Conservation (phyloP, 176 grass and related monocot species). For the Urochloa ruziziensis region DNA sequence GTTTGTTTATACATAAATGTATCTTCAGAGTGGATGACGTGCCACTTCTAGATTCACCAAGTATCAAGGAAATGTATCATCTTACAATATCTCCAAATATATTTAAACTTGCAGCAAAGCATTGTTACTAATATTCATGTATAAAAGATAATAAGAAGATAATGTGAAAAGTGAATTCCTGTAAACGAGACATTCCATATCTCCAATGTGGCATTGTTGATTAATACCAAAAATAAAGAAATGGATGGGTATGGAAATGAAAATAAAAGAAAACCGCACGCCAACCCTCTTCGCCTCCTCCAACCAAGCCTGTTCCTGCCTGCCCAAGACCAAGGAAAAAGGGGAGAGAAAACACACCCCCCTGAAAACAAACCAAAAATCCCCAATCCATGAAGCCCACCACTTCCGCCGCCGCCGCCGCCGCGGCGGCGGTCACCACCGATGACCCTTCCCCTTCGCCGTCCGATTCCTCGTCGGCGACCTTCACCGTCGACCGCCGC, state of each 20-base stretch:
- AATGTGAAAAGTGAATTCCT: neutral
- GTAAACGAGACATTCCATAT: neutral
- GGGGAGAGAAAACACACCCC: conserved; percentile 3
- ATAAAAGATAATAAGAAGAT: neutral
- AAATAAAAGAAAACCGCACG: neutral
- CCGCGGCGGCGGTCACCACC: conserved; percentile 15
- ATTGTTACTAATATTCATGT: neutral
- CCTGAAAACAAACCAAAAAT: conserved; percentile 40
- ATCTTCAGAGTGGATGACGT: no score
- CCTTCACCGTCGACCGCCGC: conserved; percentile 68
- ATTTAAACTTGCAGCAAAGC: neutral
- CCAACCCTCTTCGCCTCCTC: neutral
- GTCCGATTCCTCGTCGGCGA: conserved; percentile 26
- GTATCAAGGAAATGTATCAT: no score
- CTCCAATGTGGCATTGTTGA: neutral
- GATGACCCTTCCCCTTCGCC: conserved; percentile 49
- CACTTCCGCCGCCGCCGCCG: conserved; percentile 24
- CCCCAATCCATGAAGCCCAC: conserved; percentile 69
- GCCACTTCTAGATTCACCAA: no score
- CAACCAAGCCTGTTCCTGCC: neutral
- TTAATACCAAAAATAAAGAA: neutral
- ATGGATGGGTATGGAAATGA: neutral
- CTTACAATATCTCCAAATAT: neutral
- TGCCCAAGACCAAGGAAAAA: conserved; percentile 24
- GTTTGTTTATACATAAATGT: no score